Evolutionary conservation across 2,329 filamentous ascomycete species (phyloP).

Genomic region (Lasiodiplodia sp.): DNA sequence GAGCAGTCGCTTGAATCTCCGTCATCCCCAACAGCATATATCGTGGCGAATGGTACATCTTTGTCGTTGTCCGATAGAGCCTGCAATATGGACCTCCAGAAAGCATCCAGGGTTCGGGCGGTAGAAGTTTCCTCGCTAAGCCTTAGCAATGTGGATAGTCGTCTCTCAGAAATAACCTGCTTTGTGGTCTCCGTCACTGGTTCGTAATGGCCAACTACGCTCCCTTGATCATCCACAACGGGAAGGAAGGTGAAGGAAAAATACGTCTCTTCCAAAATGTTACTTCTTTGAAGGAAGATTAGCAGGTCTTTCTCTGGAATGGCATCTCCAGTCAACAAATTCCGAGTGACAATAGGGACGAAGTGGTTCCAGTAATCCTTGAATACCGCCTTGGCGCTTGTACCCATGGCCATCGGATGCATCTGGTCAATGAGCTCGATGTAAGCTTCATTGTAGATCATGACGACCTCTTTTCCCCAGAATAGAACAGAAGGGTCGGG

Average conservation of each 20-base stretch:
- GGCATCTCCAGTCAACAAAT: conserved; percentile 37
- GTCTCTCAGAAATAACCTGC: conserved; percentile 58
- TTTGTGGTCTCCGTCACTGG: conserved; percentile 79
- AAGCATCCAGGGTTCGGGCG: conserved; percentile 71
- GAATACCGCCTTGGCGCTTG: conserved; percentile 68
- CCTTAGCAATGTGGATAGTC: conserved; percentile 13
- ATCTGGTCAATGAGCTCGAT: conserved; percentile 39
- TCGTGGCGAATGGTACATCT: conserved; percentile 74
- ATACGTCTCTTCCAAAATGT: conserved; percentile 77
- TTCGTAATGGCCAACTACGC: conserved; percentile 76
- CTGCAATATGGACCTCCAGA: conserved; percentile 72
- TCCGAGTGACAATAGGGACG: conserved; percentile 36
- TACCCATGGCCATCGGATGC: conserved; percentile 65
- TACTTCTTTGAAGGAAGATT: conserved; percentile 72
- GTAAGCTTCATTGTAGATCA: conserved; percentile 50
- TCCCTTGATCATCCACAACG: conserved; percentile 71
- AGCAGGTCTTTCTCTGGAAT: conserved; percentile 69
- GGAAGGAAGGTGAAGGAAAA: conserved; percentile 82
- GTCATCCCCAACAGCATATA: conserved; percentile 75
- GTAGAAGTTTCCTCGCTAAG: conserved; percentile 61
- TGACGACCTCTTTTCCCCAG: conserved; percentile 50
- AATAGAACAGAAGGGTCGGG: conserved; percentile 46
- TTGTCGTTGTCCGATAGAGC: conserved; percentile 74
- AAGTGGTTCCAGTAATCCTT: conserved; percentile 66
- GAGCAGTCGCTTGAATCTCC: conserved; percentile 66